Percentiles rank a stretch among this genome's conserved stretches.
Evolutionary conservation across 805 yeast genomes (phyloP).

Genomic region (Pichia deserticola): DNA sequence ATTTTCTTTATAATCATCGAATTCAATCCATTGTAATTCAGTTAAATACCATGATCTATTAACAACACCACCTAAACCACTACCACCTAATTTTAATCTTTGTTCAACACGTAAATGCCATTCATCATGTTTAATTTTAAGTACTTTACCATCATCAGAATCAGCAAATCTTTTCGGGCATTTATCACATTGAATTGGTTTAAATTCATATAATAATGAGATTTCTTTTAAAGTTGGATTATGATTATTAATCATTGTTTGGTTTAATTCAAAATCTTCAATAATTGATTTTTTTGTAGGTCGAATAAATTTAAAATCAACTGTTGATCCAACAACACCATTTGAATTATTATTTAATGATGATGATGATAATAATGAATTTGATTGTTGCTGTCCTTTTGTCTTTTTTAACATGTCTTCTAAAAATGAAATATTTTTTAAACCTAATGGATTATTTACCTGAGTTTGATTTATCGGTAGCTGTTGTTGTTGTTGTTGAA

Average conservation of each 20-base stretch:
- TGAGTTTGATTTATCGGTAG: not conserved
- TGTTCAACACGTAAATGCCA: slow-evolving; percentile 95
- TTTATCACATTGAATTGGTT: slow-evolving; percentile 75
- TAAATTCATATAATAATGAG: slow-evolving; percentile 44
- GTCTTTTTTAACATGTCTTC: slow-evolving; percentile 15
- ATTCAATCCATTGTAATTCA: slow-evolving; percentile 63
- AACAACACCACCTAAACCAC: slow-evolving; percentile 45
- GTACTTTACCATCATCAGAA: slow-evolving; percentile 44
- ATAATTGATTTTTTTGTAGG: slow-evolving; percentile 17
- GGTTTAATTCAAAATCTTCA: slow-evolving; percentile 20
- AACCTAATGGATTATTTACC: slow-evolving; percentile 12
- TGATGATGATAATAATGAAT: not conserved
- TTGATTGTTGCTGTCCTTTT: not conserved
- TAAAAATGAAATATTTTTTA: slow-evolving; percentile 13
- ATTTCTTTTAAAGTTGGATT: slow-evolving; percentile 28
- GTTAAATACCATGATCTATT: slow-evolving; percentile 79
- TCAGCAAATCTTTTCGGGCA: slow-evolving; percentile 83
- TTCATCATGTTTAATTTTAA: slow-evolving; percentile 68
- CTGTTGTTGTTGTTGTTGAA: slow-evolving; percentile 4
- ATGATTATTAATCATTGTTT: slow-evolving; percentile 33
- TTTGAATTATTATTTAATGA: slow-evolving; percentile 3
- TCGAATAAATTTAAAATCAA: slow-evolving; percentile 14
- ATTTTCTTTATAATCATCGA: slow-evolving; percentile 45
- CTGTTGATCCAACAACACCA: slow-evolving; percentile 17
- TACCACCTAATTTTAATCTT: slow-evolving; percentile 38